Conservation (phyloP, 257 asterid genomes). For the Knoxia roxburghii region DNA sequence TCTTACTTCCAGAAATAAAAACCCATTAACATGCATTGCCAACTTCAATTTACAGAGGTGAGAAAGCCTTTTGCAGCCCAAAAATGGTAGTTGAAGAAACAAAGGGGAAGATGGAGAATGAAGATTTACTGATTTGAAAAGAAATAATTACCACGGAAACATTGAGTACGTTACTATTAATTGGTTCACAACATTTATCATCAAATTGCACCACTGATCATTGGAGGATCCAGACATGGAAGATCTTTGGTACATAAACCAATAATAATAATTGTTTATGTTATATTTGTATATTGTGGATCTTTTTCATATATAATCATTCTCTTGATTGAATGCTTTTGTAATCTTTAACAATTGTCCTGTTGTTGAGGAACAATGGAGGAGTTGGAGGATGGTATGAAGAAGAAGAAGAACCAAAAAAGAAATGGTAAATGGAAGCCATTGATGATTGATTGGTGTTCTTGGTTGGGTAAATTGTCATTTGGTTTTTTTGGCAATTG, state of each 20-base stretch:
- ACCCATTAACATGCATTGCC: too few species aligned
- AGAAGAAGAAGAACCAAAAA: too few species aligned
- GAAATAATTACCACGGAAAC: not conserved
- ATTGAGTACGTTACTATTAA: too few species aligned
- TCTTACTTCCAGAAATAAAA: too few species aligned
- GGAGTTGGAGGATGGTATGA: too few species aligned
- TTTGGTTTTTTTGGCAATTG: too few species aligned
- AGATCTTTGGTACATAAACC: not conserved
- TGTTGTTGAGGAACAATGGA: too few species aligned
- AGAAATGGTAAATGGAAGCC: too few species aligned
- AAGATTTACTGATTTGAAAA: not conserved
- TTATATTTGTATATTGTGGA: not conserved
- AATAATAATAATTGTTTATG: not conserved
- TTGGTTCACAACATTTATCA: not conserved
- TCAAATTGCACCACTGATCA: not conserved
- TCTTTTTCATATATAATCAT: not conserved
- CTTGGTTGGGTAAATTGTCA: too few species aligned
- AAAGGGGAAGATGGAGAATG: slow-evolving; percentile 20
- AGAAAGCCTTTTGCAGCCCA: slow-evolving; percentile 58
- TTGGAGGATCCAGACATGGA: not conserved
- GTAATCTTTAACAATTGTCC: too few species aligned
- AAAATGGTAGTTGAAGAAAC: slow-evolving; percentile 45
- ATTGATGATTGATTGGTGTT: too few species aligned
- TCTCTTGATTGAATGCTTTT: too few species aligned
- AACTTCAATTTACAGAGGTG: slow-evolving; percentile 57